Base-by-base conservation (phyloP, 163 green algal species). In the Coccomyxa subellipsoidea region DNA sequence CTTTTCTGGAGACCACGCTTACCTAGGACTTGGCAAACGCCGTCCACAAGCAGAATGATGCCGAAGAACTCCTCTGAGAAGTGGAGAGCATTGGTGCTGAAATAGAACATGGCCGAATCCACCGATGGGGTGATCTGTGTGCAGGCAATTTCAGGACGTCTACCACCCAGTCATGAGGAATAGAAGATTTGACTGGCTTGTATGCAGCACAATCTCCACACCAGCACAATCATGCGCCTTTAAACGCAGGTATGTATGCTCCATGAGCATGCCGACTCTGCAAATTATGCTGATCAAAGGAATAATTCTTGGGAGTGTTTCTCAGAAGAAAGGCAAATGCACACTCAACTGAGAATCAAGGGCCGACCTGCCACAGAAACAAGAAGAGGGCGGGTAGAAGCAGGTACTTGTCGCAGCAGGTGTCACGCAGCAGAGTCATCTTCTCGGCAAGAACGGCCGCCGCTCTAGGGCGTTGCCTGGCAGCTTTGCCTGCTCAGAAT, bases 1-100 rank as follows among this genome's bases (percentile, higher is more conserved):
- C 7, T 7, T 34, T 59, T n/a, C n/a, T n/a, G n/a, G n/a, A 59
- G 47, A 8, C 21, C 23, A 18, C 47, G 23, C 66, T 32, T 7
- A 73, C 66, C 66, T 73, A 77, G 18, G n/a, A 77, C 34, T 31
- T 77, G 71, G 1, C n/a, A 10, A 7, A 77, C 21, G 4, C 71
- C 71, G 4, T 77, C 71, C 0, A 77, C 21, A 15, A 77, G 3
- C 71, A 53, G 18, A 8, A 77, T 40, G 32, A 29, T 39, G 31
- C 71, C 71, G 23, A 47, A 53, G 21, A 77, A 77, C 27, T 54
- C 71, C 34, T 77, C 34, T 10, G 71, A 77, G 71, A 77, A 77
- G 12, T 77, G 32, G 27, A 77, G 71, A n/a, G 23, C 71, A 40
- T 77, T 77, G 34, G 71, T 77, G 27, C 32, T 40, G 32, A 77